A percentile compares a stretch with the other conserved stretches of the same genome.
phyloP scores from a whole-genome alignment of 768 basidiomycete species.

The Suillus discolor region DNA sequence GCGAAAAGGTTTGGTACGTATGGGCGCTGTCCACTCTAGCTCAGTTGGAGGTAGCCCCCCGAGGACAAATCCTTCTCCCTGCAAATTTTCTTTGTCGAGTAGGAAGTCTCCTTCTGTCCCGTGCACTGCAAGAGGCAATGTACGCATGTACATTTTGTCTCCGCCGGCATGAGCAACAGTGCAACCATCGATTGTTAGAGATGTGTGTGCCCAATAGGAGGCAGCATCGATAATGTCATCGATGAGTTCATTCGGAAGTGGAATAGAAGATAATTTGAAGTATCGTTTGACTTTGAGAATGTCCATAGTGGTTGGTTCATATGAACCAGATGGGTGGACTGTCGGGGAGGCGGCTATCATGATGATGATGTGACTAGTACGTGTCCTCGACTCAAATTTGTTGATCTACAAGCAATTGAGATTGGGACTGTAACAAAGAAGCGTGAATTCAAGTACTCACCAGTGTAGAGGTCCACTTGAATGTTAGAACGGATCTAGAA shows the following conservation, averaged over 20 bases:
- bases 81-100: neutral
- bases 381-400: neutral
- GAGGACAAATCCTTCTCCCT: neutral
- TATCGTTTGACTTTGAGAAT: slow-evolving; percentile 10
- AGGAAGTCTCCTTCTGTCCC: slow-evolving; percentile 8
- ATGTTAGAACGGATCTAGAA: neutral
- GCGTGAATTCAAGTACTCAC: neutral
- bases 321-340: neutral
- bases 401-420: neutral
- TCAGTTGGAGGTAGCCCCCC: neutral
- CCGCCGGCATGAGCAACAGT: neutral
- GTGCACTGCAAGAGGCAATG: slow-evolving; percentile 9
- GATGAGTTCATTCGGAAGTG: slow-evolving; percentile 1
- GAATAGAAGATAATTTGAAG: neutral
- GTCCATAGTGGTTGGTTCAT: slow-evolving; percentile 6
- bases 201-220: slow-evolving; percentile 22
- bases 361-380: neutral
- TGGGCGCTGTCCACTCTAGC: neutral
- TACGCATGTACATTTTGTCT: slow-evolving; percentile 12
- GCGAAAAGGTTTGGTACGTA: neutral
- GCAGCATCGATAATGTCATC: slow-evolving; percentile 29
- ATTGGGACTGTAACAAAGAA: neutral
- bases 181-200: neutral
- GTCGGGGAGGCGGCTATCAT: neutral
- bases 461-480: neutral